Base-by-base conservation (phyloP, 2,329 filamentous ascomycete genomes). In the Venturia nashicola region DNA sequence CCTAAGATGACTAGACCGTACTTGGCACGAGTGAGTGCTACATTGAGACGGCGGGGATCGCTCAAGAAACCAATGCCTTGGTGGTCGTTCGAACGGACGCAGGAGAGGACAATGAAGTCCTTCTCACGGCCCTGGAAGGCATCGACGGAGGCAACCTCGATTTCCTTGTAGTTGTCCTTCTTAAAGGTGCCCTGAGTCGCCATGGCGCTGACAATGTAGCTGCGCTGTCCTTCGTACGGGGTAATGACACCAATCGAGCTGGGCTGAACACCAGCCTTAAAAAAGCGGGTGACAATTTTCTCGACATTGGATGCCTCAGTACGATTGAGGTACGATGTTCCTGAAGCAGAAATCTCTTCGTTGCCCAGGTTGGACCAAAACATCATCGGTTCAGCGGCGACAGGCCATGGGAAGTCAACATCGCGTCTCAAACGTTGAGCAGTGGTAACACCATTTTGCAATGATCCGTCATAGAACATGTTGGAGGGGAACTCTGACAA, bases 161-260 rank as follows among this genome's bases (percentile, higher is more conserved):
- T 93, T 72, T 97, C 93, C 78, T 97, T 97, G 81, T 99, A 99
- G 70, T 88, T 86, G 74, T 99, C 94, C 79, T 99, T 99, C 80
- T 96, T 97, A 81, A 95, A 97, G 0, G 90, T 95, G 62, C 94
- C 94, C 14, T 89, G 94, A 67, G 93, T 91, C 77, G 99, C 94
- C 93, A 99, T 97, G n/a, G 93, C 97, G 73, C 90, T 96, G 65
- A 99, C 94, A 68, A 99, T 92, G 74, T 96, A 99, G 77, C 92
- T 97, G 72, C 94, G 89, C 77, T 99, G 94, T 65, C 94, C 94
- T 78, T 99, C 94, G 75, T 99, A 99, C 63, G 94, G 94, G 18
- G 94, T 99, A 72, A 99, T 97, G 71, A 99, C 94, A 78, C 94
- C 94, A 72, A 99, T 97, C 68, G 93, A 91, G 61, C 83, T 82